These are phyloP conservation scores for Glycine latifolia DNA, from an alignment of 306 rosid genomes.

Conservation along the genomic window DNA sequence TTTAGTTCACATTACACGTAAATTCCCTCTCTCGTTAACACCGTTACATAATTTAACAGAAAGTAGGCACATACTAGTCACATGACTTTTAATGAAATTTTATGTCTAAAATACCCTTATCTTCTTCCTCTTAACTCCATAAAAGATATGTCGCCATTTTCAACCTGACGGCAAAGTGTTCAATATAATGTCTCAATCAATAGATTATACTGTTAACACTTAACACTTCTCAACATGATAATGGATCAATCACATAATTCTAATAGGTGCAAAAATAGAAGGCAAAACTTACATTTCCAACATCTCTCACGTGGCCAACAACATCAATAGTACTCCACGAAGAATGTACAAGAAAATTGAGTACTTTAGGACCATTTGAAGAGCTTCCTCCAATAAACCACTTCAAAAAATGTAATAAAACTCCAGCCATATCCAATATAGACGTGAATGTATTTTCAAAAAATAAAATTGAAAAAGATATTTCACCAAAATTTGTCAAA, in stretches of 20 bases:
- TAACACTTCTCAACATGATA: no score
- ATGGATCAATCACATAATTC: background rate
- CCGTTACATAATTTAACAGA: no score
- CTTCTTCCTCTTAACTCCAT: no score
- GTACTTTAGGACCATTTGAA: constrained; percentile 77
- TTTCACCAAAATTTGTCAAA: constrained; percentile 5
- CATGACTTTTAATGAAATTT: no score
- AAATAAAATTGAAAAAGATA: background rate
- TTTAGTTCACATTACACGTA: no score
- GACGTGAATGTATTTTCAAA: constrained; percentile 94
- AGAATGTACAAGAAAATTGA: constrained; percentile 91
- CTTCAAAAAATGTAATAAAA: constrained; percentile 88
- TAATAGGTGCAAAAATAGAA: constrained; percentile 21
- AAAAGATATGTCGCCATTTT: no score
- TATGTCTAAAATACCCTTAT: no score
- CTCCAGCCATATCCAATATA: constrained; percentile 99
- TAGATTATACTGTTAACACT: no score
- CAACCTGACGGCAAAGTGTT: no score
- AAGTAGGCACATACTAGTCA: no score
- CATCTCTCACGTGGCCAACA: constrained; percentile 76
- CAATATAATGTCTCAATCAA: no score
- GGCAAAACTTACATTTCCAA: constrained; percentile 35
- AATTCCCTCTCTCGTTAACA: no score
- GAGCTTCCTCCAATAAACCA: constrained; percentile 93
- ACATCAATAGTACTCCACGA: constrained; percentile 96